Evolutionary conservation across 331 rosid species (phyloP), one percentile per base, ranked within the genome.

Genomic region (Malus hybrid): DNA sequence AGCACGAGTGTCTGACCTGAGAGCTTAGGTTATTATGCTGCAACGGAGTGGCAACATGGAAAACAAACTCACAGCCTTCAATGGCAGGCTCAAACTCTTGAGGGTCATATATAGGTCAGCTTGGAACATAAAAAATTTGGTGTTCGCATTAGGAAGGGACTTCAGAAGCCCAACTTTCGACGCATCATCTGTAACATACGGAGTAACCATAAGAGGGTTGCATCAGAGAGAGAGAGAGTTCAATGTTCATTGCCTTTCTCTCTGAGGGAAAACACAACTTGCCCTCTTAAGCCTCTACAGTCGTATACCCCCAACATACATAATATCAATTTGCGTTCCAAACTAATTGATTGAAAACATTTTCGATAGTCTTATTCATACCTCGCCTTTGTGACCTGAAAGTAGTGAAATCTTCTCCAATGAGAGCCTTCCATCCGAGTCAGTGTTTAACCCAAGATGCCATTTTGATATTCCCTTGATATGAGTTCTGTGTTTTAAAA

Each of bases 361-460:
- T 34, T 27, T 59, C 68, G 27, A 60, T 15, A 57, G 28, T 48
- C 67, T 54, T 70, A 81, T 65, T 44, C 3, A 65, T 86, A 94
- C 98, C 96, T 86, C 78, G 84, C 90, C 92, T 61, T 81, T 75
- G 33, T 94, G 98, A 78, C 93, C 94, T 9, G 88, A 80, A 65
- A 94, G 86, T 74, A 73, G 52, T 16, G 91, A 95, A 69, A 91
- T 88, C 81, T 85, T 85, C 78, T 90, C 91, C 68, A 79, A 77
- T 22, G 86, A 82, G 72, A 94, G 97, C 80, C 93, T 91, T 79
- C 98, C 96, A 72, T 86, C 73, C 18, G 71, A 71, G 77, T 91
- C 90, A 32, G 98, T 88, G 78, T 80, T 83, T 84, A 84, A 77
- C 59, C 97, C 98, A 73, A 94, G 90, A 76, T 86, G 88, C 98